phyloP scores from a whole-genome alignment of 768 basidiomycete genomes.

The Cyclocybe aegerita region DNA sequence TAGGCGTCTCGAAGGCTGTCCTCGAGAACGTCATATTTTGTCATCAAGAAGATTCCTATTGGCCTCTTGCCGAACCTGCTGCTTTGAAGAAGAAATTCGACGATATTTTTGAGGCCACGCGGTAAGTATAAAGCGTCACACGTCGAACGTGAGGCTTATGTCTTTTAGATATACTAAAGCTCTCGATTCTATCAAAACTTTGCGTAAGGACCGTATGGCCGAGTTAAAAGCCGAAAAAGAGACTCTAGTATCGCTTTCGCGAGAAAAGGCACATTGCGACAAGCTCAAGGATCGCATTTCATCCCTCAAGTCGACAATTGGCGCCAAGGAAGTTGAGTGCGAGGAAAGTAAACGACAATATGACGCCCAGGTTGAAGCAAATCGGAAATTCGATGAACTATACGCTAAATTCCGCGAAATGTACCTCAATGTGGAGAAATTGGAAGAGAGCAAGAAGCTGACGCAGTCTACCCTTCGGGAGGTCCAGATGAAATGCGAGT shows the following conservation, averaged over 20 bases:
- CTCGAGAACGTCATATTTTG: conserved; percentile 99
- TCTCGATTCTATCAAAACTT: conserved; percentile 83
- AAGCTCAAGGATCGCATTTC: conserved; percentile 70
- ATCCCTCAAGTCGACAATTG: conserved; percentile 60
- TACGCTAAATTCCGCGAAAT: conserved; percentile 85
- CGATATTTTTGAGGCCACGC: conserved; percentile 98
- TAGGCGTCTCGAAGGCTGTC: conserved; percentile 97
- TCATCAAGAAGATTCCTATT: conserved; percentile 98
- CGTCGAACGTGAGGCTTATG: neutral
- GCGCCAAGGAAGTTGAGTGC: conserved; percentile 69
- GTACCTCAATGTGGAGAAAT: conserved; percentile 65
- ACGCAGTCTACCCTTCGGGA: conserved; percentile 62
- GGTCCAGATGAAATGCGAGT: conserved; percentile 61
- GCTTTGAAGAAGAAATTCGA: conserved; percentile 98
- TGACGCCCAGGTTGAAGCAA: conserved; percentile 64
- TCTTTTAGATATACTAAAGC: conserved; percentile 89
- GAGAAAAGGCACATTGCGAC: conserved; percentile 85
- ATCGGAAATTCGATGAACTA: conserved; percentile 77
- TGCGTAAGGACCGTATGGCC: conserved; percentile 87
- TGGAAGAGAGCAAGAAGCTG: conserved; percentile 61
- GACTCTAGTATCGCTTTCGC: conserved; percentile 69
- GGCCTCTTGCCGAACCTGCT: conserved; percentile 92
- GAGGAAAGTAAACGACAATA: conserved; percentile 69
- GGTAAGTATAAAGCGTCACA: conserved; percentile 41
- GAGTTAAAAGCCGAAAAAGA: conserved; percentile 95